phyloP scores from a whole-genome alignment of 495 filamentous ascomycete genomes.

The Diplogelasinospora grovesii region DNA sequence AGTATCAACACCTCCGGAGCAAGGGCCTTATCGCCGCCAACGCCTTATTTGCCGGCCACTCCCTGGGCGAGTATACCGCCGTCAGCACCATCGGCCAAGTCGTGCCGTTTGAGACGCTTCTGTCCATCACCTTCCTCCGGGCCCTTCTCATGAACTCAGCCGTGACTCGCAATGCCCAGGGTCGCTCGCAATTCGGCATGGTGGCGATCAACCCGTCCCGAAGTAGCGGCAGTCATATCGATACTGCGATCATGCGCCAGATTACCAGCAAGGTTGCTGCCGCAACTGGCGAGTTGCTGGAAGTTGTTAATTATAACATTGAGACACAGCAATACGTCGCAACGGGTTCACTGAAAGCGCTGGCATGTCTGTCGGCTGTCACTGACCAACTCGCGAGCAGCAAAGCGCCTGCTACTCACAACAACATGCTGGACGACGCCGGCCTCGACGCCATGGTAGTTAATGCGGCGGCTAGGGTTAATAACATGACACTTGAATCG shows the following conservation, averaged over 20 bases:
- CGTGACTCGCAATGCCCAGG: slow-evolving; percentile 80
- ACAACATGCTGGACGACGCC: no score
- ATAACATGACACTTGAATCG: no score
- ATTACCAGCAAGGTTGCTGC: slow-evolving; percentile 82
- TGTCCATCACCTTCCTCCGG: slow-evolving; percentile 94
- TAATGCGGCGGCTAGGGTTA: no score
- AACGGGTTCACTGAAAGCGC: no score
- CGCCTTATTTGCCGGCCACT: slow-evolving; percentile 89
- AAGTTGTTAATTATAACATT: slow-evolving; percentile 97
- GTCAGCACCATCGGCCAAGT: slow-evolving; percentile 85
- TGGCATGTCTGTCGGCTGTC: no score
- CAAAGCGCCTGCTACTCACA: no score
- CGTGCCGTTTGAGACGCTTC: slow-evolving; percentile 88
- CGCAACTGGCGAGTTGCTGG: slow-evolving; percentile 79
- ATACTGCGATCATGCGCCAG: slow-evolving; percentile 75
- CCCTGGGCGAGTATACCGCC: slow-evolving; percentile 89
- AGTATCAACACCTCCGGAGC: slow-evolving; percentile 86
- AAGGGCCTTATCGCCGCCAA: slow-evolving; percentile 86
- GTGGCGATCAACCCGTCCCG: slow-evolving; percentile 88
- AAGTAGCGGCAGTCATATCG: slow-evolving; percentile 82
- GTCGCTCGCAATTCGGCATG: slow-evolving; percentile 90
- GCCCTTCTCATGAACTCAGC: slow-evolving; percentile 95
- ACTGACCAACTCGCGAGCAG: no score
- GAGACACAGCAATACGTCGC: slow-evolving; percentile 93
- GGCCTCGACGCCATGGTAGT: no score